These are phyloP conservation scores for Kodamaea ohmeri DNA, from an alignment of 1,139 yeast species.

Conservation along the genomic window DNA sequence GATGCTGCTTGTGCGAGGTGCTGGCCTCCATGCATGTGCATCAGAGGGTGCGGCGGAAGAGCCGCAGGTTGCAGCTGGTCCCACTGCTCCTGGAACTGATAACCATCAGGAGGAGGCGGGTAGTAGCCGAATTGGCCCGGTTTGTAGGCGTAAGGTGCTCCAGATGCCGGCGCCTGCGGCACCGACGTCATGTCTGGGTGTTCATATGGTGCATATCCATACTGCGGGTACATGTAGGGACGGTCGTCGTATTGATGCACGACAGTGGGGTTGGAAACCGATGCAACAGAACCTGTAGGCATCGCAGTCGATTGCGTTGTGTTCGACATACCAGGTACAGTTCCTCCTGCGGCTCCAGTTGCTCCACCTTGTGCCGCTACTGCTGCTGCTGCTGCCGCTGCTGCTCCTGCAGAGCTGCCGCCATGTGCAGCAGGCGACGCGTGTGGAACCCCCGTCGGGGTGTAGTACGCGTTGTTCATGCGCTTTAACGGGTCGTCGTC, in stretches of 20 bases:
- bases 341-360: too few species aligned
- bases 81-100: conserved; percentile 5
- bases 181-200: conserved; percentile 5
- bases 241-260: conserved; percentile 7
- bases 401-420: neutral
- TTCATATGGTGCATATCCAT: conserved; percentile 8
- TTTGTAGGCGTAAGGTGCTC: conserved; percentile 2
- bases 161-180: neutral
- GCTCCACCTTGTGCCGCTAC: neutral
- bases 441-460: too few species aligned
- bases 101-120: conserved; percentile 4
- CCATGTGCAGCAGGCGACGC: too few species aligned
- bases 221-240: conserved; percentile 10
- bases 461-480: conserved; percentile 5
- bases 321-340: too few species aligned
- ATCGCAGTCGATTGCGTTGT: neutral
- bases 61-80: conserved; percentile 1
- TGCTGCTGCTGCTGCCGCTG: neutral
- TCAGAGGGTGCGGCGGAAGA: conserved; percentile 2
- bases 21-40: neutral
- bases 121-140: conserved; percentile 6
- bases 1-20: neutral
- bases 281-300: conserved; percentile 2
- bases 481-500: conserved; percentile 4
- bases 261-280: neutral